Percentiles rank a stretch among this genome's conserved stretches.
Conservation (phyloP, 1,284 basidiomycete species). For the Sporisorium exsertum region DNA sequence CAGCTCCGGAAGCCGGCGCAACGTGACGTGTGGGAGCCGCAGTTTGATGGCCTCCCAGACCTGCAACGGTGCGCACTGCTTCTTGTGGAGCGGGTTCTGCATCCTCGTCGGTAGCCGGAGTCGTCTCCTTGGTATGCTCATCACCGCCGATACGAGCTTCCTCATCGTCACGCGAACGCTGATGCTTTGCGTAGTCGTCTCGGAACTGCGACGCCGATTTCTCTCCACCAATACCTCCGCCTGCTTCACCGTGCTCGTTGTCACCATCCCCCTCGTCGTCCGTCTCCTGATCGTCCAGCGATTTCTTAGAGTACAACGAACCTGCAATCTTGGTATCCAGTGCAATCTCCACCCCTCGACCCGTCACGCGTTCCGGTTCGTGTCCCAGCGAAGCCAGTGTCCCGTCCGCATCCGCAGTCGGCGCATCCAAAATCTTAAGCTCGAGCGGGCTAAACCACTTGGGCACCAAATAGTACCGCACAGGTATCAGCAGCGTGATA, state of each 20-base stretch:
- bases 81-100: not conserved
- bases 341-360: constrained; percentile 53
- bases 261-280: constrained; percentile 27
- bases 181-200: constrained; percentile 17
- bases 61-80: constrained; percentile 21
- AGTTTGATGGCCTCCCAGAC: constrained; percentile 18
- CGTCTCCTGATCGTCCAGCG: constrained; percentile 29
- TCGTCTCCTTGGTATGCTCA: not conserved
- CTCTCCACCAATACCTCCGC: constrained; percentile 10
- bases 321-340: constrained; percentile 61
- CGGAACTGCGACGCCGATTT: constrained; percentile 26
- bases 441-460: constrained; percentile 83
- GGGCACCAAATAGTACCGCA: constrained; percentile 81
- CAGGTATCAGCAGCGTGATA: constrained; percentile 86
- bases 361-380: constrained; percentile 59
- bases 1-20: constrained; percentile 14
- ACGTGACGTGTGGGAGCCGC: constrained; percentile 17
- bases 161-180: constrained; percentile 17
- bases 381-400: constrained; percentile 64
- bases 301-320: constrained; percentile 40
- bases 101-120: not conserved
- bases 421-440: constrained; percentile 85
- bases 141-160: constrained; percentile 12
- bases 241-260: not conserved
- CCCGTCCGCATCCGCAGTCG: constrained; percentile 76